These are phyloP conservation scores for Hanseniaspora guilliermondii DNA, from an alignment of 805 yeast species.

Conservation along the genomic window DNA sequence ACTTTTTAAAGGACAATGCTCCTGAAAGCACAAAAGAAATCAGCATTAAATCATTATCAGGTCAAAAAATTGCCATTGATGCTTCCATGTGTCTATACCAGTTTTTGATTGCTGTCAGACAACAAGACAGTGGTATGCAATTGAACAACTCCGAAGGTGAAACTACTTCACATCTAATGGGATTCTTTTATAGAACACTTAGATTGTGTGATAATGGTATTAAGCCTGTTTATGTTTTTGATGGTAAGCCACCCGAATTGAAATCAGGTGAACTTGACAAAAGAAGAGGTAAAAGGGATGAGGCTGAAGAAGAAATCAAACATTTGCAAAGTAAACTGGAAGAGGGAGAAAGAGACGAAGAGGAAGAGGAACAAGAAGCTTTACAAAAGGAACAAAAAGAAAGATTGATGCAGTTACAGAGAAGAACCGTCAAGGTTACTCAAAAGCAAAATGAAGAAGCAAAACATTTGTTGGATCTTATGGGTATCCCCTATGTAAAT, in stretches of 20 bases:
- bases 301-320: slow-evolving; percentile 65
- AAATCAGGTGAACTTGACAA: slow-evolving; percentile 89
- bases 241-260: slow-evolving; percentile 91
- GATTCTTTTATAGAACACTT: slow-evolving; percentile 88
- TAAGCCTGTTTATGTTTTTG: slow-evolving; percentile 93
- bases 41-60: slow-evolving; percentile 77
- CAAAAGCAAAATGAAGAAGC: slow-evolving; percentile 91
- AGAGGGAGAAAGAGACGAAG: slow-evolving; percentile 34
- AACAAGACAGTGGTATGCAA: slow-evolving; percentile 82
- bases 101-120: slow-evolving; percentile 90
- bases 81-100: slow-evolving; percentile 96
- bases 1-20: slow-evolving; percentile 78
- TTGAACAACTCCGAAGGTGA: slow-evolving; percentile 80
- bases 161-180: slow-evolving; percentile 88
- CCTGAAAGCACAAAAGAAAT: slow-evolving; percentile 65
- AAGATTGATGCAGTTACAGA: slow-evolving; percentile 62
- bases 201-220: slow-evolving; percentile 84
- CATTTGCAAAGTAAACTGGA: slow-evolving; percentile 45
- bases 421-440: slow-evolving; percentile 81
- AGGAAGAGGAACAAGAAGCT: slow-evolving; percentile 3
- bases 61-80: slow-evolving; percentile 91
- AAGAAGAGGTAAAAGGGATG: slow-evolving; percentile 66
- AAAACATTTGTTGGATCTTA: slow-evolving; percentile 57
- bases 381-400: slow-evolving; percentile 8
- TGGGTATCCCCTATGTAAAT: slow-evolving; percentile 90